Evolutionary conservation across 805 yeast species (phyloP), one percentile per base, ranked within the genome.

Genomic region (Candida schatavii): DNA sequence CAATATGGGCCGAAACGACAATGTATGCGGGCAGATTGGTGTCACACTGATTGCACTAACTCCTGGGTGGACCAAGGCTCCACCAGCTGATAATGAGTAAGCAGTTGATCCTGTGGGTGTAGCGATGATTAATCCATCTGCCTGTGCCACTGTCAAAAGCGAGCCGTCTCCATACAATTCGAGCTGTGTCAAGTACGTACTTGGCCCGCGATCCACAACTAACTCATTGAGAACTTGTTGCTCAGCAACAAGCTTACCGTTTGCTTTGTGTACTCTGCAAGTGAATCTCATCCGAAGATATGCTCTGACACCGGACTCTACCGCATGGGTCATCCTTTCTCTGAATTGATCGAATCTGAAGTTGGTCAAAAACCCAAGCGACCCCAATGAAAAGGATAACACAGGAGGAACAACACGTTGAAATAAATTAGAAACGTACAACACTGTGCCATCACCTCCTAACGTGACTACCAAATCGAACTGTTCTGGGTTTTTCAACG

Each of bases 101-200:
- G 98, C 98, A 0, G 98, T 91, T 2, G 97, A 88, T 0, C 97
- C 97, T 0, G 97, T 89, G 3, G 97, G 97, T 0, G 97, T 89
- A 0, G 96, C 95, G 26, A 90, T 75, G 42, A 91, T 90, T 14
- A 90, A 68, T 0, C 97, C 97, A 63, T 90, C 97, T 1, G 97
- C 97, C 61, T 88, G 96, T 1, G 95, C 93, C 19, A 87, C 84
- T 0, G 98, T 90, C 42, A 90, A 68, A 25, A 89, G 67, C 9
- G 87, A 80, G 20, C 85, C 88, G 61, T 91, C 93, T 3, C 97
- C 96, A 53, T 85, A 90, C 20, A 91, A 65, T 56, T 91, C 97
- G 43, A 91, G 72, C 77, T 84, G 85, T 0, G 97, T 85, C 6
- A 90, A 87, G 67, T 82, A 89, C 0, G 98, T 96, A 25, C 90